Conservation (phyloP, 495 filamentous ascomycete species). For the Tuber umbilicatum region DNA sequence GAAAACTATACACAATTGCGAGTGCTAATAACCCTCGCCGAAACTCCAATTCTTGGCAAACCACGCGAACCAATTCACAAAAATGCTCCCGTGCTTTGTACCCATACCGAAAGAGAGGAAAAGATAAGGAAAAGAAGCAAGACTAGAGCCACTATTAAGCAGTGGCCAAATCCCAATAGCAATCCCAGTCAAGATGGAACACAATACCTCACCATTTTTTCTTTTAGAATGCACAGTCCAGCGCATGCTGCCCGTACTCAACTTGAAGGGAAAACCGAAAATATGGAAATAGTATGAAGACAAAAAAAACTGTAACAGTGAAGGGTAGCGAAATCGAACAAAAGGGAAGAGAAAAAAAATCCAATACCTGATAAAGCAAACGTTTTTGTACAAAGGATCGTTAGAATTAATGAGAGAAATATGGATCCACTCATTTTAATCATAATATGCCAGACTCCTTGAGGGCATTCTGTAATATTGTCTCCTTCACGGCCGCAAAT, state of each 20-base stretch:
- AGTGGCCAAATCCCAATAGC: constrained; percentile 30
- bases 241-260: constrained; percentile 24
- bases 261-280: constrained; percentile 37
- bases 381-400: constrained; percentile 40
- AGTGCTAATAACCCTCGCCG: constrained; percentile 40
- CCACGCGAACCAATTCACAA: constrained; percentile 40
- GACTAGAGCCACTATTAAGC: constrained; percentile 23
- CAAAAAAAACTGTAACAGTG: constrained; percentile 35
- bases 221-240: constrained; percentile 34
- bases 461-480: constrained; percentile 93
- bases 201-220: constrained; percentile 28
- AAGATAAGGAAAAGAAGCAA: constrained; percentile 35
- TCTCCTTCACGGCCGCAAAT: constrained; percentile 97
- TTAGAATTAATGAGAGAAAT: constrained; percentile 26
- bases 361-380: constrained; percentile 31
- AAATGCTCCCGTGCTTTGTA: constrained; percentile 40
- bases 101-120: constrained; percentile 39
- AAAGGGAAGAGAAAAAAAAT: constrained; percentile 32
- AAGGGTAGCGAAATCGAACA: constrained; percentile 13
- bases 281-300: constrained; percentile 34
- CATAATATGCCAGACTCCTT: constrained; percentile 96
- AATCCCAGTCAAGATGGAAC: constrained; percentile 34
- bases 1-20: constrained; percentile 43
- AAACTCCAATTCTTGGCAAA: constrained; percentile 42
- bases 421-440: constrained; percentile 44